phyloP scores from a whole-genome alignment of 768 basidiomycete species.

The Tulasnella sp. region DNA sequence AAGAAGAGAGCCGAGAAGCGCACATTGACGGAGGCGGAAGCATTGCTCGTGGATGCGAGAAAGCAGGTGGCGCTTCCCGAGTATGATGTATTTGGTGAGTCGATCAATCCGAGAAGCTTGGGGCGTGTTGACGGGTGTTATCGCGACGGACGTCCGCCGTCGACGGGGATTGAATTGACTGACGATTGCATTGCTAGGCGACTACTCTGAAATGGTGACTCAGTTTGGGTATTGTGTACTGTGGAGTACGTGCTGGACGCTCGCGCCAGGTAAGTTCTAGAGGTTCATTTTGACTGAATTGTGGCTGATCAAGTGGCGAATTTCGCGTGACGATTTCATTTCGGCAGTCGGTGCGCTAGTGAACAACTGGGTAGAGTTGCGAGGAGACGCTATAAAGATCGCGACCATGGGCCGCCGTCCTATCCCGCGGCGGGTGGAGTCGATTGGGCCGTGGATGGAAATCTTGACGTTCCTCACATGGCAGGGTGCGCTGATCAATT shows the following conservation, averaged over 20 bases:
- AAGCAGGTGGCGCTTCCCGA: conserved; percentile 66
- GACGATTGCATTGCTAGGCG: conserved; percentile 30
- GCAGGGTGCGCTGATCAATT: conserved; percentile 77
- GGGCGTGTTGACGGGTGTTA: too few species aligned
- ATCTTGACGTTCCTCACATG: conserved; percentile 73
- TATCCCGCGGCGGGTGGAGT: conserved; percentile 74
- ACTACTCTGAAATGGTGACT: conserved; percentile 94
- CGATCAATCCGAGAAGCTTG: background rate
- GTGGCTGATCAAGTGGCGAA: background rate
- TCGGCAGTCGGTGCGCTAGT: conserved; percentile 59
- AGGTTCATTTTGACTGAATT: background rate
- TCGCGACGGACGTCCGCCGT: background rate
- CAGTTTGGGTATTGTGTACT: conserved; percentile 88
- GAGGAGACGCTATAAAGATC: conserved; percentile 94
- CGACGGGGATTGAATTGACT: background rate
- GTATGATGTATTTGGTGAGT: conserved; percentile 56
- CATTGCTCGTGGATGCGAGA: conserved; percentile 65
- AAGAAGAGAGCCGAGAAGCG: conserved; percentile 32
- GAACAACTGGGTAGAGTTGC: conserved; percentile 86
- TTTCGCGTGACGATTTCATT: background rate
- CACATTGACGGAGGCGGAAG: conserved; percentile 19
- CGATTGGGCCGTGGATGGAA: conserved; percentile 91
- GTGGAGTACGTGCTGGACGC: conserved; percentile 91
- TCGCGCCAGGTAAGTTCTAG: conserved; percentile 51
- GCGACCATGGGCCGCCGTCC: conserved; percentile 72